Evolutionary conservation across 169 alveolate species (phyloP).

Genomic region (Babesia gibsoni): DNA sequence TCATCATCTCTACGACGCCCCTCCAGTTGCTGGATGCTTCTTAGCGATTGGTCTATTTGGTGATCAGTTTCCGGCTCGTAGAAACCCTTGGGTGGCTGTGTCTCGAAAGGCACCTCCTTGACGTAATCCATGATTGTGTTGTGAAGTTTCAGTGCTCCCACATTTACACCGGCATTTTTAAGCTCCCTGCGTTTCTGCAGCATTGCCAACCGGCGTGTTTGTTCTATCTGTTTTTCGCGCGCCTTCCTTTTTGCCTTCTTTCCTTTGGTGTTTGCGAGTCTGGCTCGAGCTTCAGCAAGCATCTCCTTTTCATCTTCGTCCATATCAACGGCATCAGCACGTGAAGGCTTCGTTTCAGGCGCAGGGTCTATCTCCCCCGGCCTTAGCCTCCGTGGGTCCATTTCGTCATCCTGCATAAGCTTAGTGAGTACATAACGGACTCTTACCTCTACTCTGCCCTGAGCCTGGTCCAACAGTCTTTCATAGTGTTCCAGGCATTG

Average conservation of each 20-base stretch:
- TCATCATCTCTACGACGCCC: slow-evolving; percentile 89
- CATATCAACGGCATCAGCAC: slow-evolving; percentile 96
- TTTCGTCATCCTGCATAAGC: slow-evolving; percentile 57
- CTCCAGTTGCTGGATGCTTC: slow-evolving; percentile 82
- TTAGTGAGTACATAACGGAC: not conserved
- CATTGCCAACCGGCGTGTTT: slow-evolving; percentile 94
- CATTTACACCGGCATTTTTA: slow-evolving; percentile 96
- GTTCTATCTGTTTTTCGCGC: slow-evolving; percentile 96
- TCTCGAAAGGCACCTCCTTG: slow-evolving; percentile 93
- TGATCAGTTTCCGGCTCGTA: slow-evolving; percentile 85
- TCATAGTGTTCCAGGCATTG: slow-evolving; percentile 99
- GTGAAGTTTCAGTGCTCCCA: slow-evolving; percentile 78
- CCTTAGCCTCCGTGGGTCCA: slow-evolving; percentile 93
- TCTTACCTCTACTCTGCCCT: slow-evolving; percentile 86
- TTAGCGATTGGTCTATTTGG: slow-evolving; percentile 76
- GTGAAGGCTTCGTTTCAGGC: slow-evolving; percentile 99
- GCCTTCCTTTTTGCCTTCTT: slow-evolving; percentile 99
- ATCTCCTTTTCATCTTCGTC: slow-evolving; percentile 99
- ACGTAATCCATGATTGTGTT: slow-evolving; percentile 92
- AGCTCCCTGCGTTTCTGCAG: slow-evolving; percentile 97
- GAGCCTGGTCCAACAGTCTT: slow-evolving; percentile 95
- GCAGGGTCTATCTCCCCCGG: slow-evolving; percentile 99
- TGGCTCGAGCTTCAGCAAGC: slow-evolving; percentile 98
- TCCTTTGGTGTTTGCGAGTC: slow-evolving; percentile 99
- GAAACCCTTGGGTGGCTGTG: slow-evolving; percentile 92